Base-by-base conservation (phyloP, 257 asterid species). In the Oldenlandia corymbosa region DNA sequence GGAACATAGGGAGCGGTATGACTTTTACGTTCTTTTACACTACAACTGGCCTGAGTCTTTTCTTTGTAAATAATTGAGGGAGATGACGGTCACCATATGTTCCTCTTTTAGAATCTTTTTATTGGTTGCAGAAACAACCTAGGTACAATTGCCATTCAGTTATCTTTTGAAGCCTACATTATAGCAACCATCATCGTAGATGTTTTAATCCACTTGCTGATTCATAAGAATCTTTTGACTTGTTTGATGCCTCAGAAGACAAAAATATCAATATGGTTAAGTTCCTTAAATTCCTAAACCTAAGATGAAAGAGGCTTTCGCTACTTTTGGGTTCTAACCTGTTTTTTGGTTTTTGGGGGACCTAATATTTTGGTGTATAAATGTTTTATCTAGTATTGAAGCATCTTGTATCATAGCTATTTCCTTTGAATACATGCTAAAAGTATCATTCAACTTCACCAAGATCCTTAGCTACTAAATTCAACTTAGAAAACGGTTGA, bases 1-100 rank as follows among this genome's bases (percentile, higher is more conserved):
- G 76, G 98, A 91, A 74, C 77, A 96, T 60, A 85, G 85, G 71
- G 98, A 91, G 72, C 76, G 98, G 98, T 88, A 80, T 71, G 87
- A 31, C 56, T 66, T 54, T 53, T 60, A 26, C 31, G 34, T 54
- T 71, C 23, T 30, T 13, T 54, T 71, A 41, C 26, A 24, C 32
- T 54, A 20, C 53, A 41, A 37, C 50, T 64, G 32, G 52, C 49
- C 53, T 41, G 37, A 66, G 24, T 50, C 61, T 58, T 46, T 32
- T 65, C 68, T 32, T 55, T 43, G 23, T 63, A 51, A 5, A 52
- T 4, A 6, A 27, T 10, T 4, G 18, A 34, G 51, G 7, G 8
- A 20, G 41, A 13, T 20, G 31, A 28, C 34, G 10, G 10, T 20
- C 30, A 23, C 59, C 48, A 20, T 49, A 0, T 34, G 5, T 48